These are phyloP conservation scores for Clarireedia paspali DNA, from an alignment of 2,329 filamentous ascomycete genomes.

Conservation along the genomic window DNA sequence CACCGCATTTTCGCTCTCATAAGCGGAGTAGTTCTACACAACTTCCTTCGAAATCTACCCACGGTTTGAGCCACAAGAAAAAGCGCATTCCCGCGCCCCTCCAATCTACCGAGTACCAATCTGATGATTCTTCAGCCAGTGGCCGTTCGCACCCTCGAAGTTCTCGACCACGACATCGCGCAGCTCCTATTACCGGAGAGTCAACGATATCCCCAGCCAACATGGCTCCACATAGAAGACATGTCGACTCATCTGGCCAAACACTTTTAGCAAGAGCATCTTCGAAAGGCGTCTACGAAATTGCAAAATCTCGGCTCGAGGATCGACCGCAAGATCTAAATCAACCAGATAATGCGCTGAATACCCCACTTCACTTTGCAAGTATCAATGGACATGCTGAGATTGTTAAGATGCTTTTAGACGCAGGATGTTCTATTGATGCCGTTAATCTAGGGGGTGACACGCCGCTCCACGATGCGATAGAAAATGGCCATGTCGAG, in stretches of 20 bases:
- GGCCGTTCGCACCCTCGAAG: constrained; percentile 52
- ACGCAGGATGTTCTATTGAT: constrained; percentile 77
- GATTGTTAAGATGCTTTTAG: constrained; percentile 80
- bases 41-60: constrained; percentile 45
- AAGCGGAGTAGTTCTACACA: constrained; percentile 59
- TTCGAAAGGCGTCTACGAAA: constrained; percentile 74
- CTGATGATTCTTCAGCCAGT: constrained; percentile 57
- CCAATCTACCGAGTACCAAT: constrained; percentile 55
- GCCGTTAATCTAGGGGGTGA: constrained; percentile 76
- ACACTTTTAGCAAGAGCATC: constrained; percentile 87
- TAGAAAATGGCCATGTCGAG: constrained; percentile 87
- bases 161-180: constrained; percentile 48
- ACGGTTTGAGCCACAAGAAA: constrained; percentile 52
- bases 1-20: constrained; percentile 51
- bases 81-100: constrained; percentile 54
- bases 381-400: constrained; percentile 78
- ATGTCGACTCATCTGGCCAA: constrained; percentile 86
- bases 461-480: constrained; percentile 89
- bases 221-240: constrained; percentile 69
- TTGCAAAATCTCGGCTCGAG: constrained; percentile 58
- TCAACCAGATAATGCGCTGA: constrained; percentile 87
- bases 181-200: constrained; percentile 48
- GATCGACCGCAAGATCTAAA: constrained; percentile 86
- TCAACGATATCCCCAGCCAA: constrained; percentile 59
- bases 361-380: constrained; percentile 90